Conservation (phyloP, 2,329 filamentous ascomycete species). For the Botrytis tulipae region DNA sequence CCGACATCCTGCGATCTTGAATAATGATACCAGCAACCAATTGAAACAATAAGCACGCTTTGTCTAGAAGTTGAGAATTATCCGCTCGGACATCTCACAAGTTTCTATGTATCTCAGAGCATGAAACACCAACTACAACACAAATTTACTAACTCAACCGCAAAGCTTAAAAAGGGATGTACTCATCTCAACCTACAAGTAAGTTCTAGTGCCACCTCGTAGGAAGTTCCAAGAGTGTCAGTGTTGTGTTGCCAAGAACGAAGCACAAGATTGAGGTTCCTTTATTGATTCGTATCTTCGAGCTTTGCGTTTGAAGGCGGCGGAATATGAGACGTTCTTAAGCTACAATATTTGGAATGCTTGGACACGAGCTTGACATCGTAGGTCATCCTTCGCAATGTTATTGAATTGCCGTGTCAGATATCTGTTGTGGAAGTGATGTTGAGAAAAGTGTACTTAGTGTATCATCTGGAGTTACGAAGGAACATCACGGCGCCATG, state of each 20-base stretch:
- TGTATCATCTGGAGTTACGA: background rate
- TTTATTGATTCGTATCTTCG: background rate
- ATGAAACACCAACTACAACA: conserved; percentile 10
- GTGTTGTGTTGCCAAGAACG: conserved; percentile 13
- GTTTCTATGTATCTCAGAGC: conserved; percentile 3
- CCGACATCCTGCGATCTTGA: background rate
- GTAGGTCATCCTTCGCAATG: background rate
- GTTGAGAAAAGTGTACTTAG: background rate
- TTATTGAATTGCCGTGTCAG: background rate
- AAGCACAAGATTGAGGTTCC: background rate
- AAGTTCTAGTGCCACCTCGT: background rate
- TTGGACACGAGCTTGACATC: background rate
- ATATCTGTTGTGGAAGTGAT: background rate
- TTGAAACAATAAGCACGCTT: conserved; percentile 17
- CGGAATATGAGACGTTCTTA: background rate
- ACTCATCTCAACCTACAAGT: conserved; percentile 7
- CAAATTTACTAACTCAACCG: background rate
- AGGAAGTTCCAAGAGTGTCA: conserved; percentile 11
- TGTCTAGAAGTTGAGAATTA: conserved; percentile 16
- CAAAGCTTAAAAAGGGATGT: background rate
- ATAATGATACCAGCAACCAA: background rate
- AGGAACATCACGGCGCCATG: background rate
- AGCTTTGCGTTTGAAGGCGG: conserved; percentile 12
- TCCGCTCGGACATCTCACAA: conserved; percentile 18
- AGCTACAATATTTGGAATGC: background rate